A percentile compares a stretch with the other conserved stretches of the same genome.
Evolutionary conservation across 768 basidiomycete species (phyloP).

Genomic region (Trametes gibbosa): DNA sequence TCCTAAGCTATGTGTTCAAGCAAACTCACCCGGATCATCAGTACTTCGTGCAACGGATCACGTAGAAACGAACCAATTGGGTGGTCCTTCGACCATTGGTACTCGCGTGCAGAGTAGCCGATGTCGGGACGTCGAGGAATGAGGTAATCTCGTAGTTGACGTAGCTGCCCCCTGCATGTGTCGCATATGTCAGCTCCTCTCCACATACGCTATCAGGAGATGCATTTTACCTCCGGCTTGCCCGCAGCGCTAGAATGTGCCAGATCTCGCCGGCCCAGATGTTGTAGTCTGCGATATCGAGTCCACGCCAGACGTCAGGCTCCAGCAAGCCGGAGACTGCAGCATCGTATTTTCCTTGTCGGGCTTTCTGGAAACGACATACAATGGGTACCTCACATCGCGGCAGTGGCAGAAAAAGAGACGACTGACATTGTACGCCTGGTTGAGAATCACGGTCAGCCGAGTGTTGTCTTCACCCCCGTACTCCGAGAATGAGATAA

Average conservation of each 20-base stretch:
- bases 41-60: constrained; percentile 42
- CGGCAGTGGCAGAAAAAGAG: background rate
- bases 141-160: constrained; percentile 64
- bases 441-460: constrained; percentile 59
- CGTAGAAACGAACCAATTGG: constrained; percentile 37
- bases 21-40: constrained; percentile 41
- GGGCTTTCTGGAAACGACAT: constrained; percentile 48
- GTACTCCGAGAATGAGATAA: constrained; percentile 60
- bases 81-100: constrained; percentile 44
- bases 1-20: too few relatives aligned
- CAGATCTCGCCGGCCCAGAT: constrained; percentile 76
- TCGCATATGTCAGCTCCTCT: background rate
- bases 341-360: constrained; percentile 65
- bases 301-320: constrained; percentile 65
- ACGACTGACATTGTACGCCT: constrained; percentile 57
- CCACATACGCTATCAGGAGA: background rate
- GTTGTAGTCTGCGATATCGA: constrained; percentile 63
- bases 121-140: constrained; percentile 57
- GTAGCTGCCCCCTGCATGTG: constrained; percentile 57
- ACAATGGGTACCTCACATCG: background rate
- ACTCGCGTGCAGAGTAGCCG: constrained; percentile 53
- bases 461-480: constrained; percentile 61
- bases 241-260: constrained; percentile 69
- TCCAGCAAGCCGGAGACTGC: constrained; percentile 63
- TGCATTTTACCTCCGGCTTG: constrained; percentile 57